Evolutionary conservation across 371 early-diverging fungal genomes (phyloP), one percentile per base, ranked within the genome.

Genomic region (Mortierella sp.): DNA sequence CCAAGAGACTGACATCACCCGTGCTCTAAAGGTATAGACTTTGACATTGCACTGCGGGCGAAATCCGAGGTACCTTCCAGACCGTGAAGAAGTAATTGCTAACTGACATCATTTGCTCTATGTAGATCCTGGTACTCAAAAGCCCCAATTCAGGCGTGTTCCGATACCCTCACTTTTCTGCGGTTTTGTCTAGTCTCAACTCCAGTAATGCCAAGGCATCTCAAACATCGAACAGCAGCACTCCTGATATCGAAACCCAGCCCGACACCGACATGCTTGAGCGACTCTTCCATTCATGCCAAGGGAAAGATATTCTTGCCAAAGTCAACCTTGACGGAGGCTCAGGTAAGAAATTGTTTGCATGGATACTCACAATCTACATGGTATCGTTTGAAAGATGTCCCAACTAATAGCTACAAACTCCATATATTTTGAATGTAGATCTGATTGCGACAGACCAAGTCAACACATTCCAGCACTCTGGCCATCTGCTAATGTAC

Each of bases 271-370:
- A 92, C 41, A 78, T 91, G 75, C 71, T 92, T 51, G 88, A 89
- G 74, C 89, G 93, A 78, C 88, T 92, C 75, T 77, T 93, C 48
- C 89, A 89, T 75, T 89, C 88, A 12, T 83, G 89, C 58, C 89
- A 90, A 74, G 77, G 82, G 2, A 79, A 72, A 44, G 75, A 79
- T n/a, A 77, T 80, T 48, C 65, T 84, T 54, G 56, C 71, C 4
- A 82, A 80, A 29, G 74, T 75, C 32, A 77, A 76, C 41, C 75
- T 89, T 10, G 83, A 87, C 27, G 68, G 76, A 16, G 76, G 82
- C 5, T 77, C 89, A 44, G 89, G 89, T 71, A 81, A 81, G 44
- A 16, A 38, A 3, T 6, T 18, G 24, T 8, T 41, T 7, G 24
- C 6, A 56, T 27, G 7, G 24, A 10, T 24, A 8, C 12, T 35